Evolutionary conservation across 306 rosid species (phyloP), one percentile per base, ranked within the genome.

Genomic region (Begonia fuchsioides): DNA sequence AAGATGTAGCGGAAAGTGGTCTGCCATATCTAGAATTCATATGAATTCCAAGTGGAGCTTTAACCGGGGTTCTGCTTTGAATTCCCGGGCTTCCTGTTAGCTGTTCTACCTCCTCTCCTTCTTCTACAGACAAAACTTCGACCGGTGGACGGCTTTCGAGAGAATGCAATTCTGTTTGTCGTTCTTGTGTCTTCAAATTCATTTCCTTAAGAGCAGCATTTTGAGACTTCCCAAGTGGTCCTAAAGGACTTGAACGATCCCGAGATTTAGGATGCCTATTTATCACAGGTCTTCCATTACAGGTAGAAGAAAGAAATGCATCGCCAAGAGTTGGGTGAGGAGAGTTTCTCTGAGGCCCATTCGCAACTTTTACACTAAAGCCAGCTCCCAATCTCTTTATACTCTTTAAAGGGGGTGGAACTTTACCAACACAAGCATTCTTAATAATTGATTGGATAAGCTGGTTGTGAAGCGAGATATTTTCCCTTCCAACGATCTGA

Each of bases 21-120:
- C 68, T 82, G 15, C 87, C 72, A 11, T 69, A 53, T 17, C 80
- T 47, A 17, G 64, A 71, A 47, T 71, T 69, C 80, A 80, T 62
- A 8, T 76, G 64, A 62, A 92, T 58, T 51, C 98, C 98, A 49
- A 92, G 71, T n/a, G 98, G 98, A 61, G 98, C 98, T 12, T 85
- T 82, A 38, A 92, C 96, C 0, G 96, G 94, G 69, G 94, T 92
- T 63, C 85, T 74, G 53, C 94, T 85, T 43, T 92, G 93, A 53
- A 82, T 78, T 58, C 94, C 62, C 1, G 98, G 94, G 67, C 94
- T 92, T 64, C 78, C 87, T 15, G 93, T 74, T 46, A 53, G 62
- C 72, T 92, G 96, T 67, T 85, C 96, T 47, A 92, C 98, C 78
- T 92, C 98, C 66, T 92, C 98, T 11, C 98, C 98, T 15, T 92